phyloP scores from a whole-genome alignment of 768 basidiomycete genomes.

The Hysterangium stoloniferum region DNA sequence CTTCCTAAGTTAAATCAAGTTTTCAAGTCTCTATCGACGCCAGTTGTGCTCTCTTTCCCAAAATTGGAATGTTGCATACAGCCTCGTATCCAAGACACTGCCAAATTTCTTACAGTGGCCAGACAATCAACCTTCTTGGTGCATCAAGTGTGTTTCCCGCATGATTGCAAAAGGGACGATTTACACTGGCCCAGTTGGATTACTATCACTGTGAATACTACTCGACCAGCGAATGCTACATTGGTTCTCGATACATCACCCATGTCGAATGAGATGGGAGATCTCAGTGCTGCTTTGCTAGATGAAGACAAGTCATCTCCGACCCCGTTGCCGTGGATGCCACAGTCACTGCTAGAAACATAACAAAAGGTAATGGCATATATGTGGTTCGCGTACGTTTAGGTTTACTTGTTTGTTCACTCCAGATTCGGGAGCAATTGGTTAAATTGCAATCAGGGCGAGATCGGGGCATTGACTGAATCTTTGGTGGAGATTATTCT shows the following conservation, averaged over 20 bases:
- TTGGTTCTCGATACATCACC: conserved; percentile 84
- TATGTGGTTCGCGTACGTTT: neutral
- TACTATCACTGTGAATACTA: conserved; percentile 82
- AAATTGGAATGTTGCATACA: conserved; percentile 22
- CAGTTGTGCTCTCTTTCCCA: conserved; percentile 17
- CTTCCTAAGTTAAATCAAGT: conserved; percentile 36
- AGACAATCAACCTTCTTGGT: conserved; percentile 56
- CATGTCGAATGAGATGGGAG: conserved; percentile 90
- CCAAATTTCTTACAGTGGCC: conserved; percentile 42
- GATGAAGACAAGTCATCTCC: conserved; percentile 77
- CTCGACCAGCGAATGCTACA: conserved; percentile 85
- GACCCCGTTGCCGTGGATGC: conserved; percentile 94
- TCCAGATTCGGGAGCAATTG: conserved; percentile 88
- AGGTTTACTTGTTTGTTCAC: conserved; percentile 41
- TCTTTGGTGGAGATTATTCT: conserved; percentile 52
- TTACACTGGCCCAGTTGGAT: conserved; percentile 43
- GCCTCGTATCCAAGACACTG: conserved; percentile 36
- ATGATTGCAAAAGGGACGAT: neutral
- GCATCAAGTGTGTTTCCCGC: conserved; percentile 68
- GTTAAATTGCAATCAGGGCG: conserved; percentile 92
- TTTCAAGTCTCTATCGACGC: conserved; percentile 27
- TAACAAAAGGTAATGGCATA: conserved; percentile 41
- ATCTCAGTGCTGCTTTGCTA: conserved; percentile 67
- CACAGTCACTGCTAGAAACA: conserved; percentile 56
- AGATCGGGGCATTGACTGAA: conserved; percentile 73